Evolutionary conservation across 2,329 filamentous ascomycete species (phyloP).

Genomic region (Beauveria asiatica): DNA sequence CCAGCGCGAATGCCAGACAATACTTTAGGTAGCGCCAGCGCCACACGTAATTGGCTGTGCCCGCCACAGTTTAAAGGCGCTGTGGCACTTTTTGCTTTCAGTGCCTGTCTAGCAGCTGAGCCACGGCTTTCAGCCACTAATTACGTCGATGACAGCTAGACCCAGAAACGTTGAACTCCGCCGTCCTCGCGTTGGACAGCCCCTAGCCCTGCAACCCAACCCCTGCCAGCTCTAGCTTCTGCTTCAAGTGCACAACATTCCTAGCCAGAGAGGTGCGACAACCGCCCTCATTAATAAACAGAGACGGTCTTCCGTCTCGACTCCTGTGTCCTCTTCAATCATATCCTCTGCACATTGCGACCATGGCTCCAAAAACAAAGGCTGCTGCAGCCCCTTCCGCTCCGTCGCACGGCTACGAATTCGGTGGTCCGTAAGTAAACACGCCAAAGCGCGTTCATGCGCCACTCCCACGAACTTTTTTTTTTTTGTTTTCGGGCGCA

Average conservation of each 20-base stretch:
- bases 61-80: background rate
- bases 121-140: background rate
- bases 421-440: constrained; percentile 40
- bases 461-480: background rate
- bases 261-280: background rate
- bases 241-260: background rate
- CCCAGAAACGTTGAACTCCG: constrained; percentile 19
- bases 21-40: background rate
- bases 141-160: constrained; percentile 18
- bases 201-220: background rate
- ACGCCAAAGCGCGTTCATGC: background rate
- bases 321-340: background rate
- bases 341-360: constrained; percentile 4
- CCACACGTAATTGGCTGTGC: background rate
- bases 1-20: background rate
- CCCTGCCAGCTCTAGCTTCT: background rate
- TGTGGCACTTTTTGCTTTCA: background rate
- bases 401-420: constrained; percentile 38
- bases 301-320: background rate
- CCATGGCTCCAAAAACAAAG: constrained; percentile 27
- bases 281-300: background rate
- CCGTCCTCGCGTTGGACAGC: background rate
- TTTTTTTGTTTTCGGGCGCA: constrained; percentile 10
- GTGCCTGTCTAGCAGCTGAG: background rate
- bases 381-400: constrained; percentile 18